phyloP scores from a whole-genome alignment of 2,329 filamentous ascomycete species.

The Phialophora verrucosa region DNA sequence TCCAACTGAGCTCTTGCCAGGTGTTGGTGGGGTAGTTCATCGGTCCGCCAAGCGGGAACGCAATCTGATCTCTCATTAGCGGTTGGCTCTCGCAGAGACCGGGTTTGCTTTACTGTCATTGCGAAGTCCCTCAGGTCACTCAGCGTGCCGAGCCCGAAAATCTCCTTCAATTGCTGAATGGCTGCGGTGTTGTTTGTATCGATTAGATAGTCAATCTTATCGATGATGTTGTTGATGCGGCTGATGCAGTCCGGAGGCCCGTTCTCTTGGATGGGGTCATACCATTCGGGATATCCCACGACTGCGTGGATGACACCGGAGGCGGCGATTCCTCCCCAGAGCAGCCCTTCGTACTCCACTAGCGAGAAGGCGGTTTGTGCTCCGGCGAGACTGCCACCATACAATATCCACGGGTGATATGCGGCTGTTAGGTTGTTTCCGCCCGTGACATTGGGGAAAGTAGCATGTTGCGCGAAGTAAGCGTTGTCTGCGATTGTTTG shows the following conservation, averaged over 20 bases:
- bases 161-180: conserved; percentile 53
- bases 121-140: conserved; percentile 45
- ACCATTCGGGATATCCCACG: conserved; percentile 58
- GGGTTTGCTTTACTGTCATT: conserved; percentile 30
- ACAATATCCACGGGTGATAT: conserved; percentile 53
- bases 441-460: conserved; percentile 39
- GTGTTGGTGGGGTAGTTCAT: conserved; percentile 58
- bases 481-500: conserved; percentile 55
- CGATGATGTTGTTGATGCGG: conserved; percentile 57
- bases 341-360: conserved; percentile 44
- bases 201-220: conserved; percentile 57
- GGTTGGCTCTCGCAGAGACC: conserved; percentile 14
- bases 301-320: conserved; percentile 52
- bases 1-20: conserved; percentile 63
- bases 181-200: conserved; percentile 50
- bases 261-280: conserved; percentile 57
- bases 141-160: conserved; percentile 57
- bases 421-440: conserved; percentile 48
- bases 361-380: conserved; percentile 52
- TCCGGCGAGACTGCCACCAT: conserved; percentile 55
- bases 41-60: conserved; percentile 55
- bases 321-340: conserved; percentile 57
- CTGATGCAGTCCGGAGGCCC: conserved; percentile 57
- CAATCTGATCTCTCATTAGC: conserved; percentile 44
- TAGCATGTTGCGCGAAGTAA: conserved; percentile 49